A percentile compares a stretch with the other conserved stretches of the same genome.
phyloP scores from a whole-genome alignment of 1,284 basidiomycete genomes.

The Rhodotorula sp. region DNA sequence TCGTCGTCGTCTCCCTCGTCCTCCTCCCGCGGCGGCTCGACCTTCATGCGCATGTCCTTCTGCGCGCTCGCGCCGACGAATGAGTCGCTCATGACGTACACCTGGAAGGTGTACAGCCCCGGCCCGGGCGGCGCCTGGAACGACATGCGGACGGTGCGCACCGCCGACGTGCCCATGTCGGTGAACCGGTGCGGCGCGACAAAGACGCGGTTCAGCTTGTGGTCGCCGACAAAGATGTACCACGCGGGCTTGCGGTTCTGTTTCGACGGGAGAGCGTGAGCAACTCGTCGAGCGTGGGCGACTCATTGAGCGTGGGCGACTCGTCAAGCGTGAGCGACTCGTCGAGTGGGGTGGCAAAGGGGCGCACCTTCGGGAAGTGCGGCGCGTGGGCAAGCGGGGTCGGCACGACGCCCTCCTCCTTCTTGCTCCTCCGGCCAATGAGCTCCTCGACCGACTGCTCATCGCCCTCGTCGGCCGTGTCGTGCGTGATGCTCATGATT shows the following conservation, averaged over 20 bases:
- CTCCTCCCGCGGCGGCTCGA: conserved; percentile 50
- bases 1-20: conserved; percentile 63
- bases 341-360: background rate
- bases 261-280: background rate
- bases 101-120: conserved; percentile 86
- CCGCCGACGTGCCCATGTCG: conserved; percentile 70
- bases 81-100: conserved; percentile 82
- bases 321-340: background rate
- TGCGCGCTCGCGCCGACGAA: conserved; percentile 79
- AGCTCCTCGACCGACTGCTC: conserved; percentile 70
- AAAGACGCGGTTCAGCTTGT: conserved; percentile 83
- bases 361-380: conserved; percentile 77
- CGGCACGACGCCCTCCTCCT: conserved; percentile 55
- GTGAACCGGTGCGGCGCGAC: conserved; percentile 78
- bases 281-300: background rate
- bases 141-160: conserved; percentile 82
- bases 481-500: conserved; percentile 8
- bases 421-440: conserved; percentile 63
- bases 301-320: background rate
- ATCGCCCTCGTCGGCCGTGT: conserved; percentile 56
- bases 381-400: conserved; percentile 83
- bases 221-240: conserved; percentile 85
- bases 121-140: conserved; percentile 90
- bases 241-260: conserved; percentile 82
- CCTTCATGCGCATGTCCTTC: conserved; percentile 68